Conservation (phyloP, 1,284 basidiomycete species). For the Cutaneotrichosporon cavernicola region DNA sequence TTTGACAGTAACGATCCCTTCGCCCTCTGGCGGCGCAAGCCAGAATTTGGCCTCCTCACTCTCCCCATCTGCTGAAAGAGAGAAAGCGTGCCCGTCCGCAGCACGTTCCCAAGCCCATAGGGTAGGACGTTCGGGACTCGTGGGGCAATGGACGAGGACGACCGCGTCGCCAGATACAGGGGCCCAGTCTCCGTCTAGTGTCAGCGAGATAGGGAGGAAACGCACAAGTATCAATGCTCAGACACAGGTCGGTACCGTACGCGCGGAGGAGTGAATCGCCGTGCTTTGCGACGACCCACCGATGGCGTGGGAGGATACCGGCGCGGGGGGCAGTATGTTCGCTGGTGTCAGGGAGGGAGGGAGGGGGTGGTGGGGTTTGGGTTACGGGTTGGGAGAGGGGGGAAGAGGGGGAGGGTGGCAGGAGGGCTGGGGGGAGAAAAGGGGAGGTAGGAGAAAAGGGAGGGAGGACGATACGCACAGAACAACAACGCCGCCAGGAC, state of each 20-base stretch:
- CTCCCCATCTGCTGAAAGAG: neutral
- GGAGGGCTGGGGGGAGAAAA: no score
- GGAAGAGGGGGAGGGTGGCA: no score
- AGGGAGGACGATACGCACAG: neutral
- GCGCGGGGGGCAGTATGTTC: neutral
- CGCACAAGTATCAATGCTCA: neutral
- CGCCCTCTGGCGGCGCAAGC: neutral
- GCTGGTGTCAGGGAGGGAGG: neutral
- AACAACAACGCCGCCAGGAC: neutral
- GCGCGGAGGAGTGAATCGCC: neutral
- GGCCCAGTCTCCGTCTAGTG: neutral
- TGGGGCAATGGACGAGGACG: neutral
- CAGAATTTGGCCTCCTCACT: neutral
- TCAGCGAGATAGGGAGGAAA: no score
- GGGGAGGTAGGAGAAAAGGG: no score
- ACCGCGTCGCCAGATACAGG: neutral
- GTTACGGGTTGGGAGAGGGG: no score
- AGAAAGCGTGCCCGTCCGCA: neutral
- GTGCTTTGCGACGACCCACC: neutral
- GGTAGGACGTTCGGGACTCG: neutral
- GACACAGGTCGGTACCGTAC: neutral
- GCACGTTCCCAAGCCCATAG: neutral
- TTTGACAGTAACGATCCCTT: neutral
- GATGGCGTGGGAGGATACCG: neutral
- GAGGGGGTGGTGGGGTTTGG: neutral